A percentile compares a stretch with the other conserved stretches of the same genome.
These are phyloP conservation scores for Colletotrichum camelliae DNA, from an alignment of 2,329 filamentous ascomycete species.

Conservation along the genomic window DNA sequence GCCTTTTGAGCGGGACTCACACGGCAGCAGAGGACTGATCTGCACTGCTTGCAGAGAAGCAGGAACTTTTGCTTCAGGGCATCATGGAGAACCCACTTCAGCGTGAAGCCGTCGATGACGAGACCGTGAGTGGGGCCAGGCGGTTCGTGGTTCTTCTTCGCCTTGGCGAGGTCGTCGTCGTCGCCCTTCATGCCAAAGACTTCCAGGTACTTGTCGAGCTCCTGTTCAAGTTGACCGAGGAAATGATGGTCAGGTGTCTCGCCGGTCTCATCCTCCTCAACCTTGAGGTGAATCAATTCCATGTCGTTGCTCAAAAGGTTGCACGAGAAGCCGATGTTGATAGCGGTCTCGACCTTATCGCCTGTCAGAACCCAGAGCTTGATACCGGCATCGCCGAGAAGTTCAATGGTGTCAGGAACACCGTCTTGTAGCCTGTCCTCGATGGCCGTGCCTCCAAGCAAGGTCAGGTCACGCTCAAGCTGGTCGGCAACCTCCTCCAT, in stretches of 20 bases:
- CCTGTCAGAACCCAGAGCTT: conserved; percentile 98
- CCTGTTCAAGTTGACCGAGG: conserved; percentile 65
- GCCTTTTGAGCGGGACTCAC: conserved; percentile 97
- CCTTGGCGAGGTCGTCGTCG: conserved; percentile 81
- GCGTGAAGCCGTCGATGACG: conserved; percentile 92
- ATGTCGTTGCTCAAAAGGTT: conserved; percentile 97
- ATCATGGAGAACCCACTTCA: conserved; percentile 86
- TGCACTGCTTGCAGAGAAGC: conserved; percentile 95
- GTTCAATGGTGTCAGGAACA: conserved; percentile 91
- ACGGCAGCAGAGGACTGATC: conserved; percentile 94
- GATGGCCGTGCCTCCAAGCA: conserved; percentile 94
- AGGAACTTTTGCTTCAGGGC: conserved; percentile 89
- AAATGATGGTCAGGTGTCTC: conserved; percentile 52
- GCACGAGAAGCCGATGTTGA: conserved; percentile 99
- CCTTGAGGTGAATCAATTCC: conserved; percentile 91
- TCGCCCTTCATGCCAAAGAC: conserved; percentile 82
- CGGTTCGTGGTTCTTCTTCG: conserved; percentile 83
- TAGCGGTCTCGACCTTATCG: conserved; percentile 98
- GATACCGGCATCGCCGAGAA: conserved; percentile 92
- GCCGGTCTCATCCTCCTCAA: conserved; percentile 73
- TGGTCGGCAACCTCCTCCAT: conserved; percentile 86
- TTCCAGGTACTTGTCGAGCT: conserved; percentile 76
- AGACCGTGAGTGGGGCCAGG: conserved; percentile 89
- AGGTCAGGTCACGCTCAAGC: conserved; percentile 87
- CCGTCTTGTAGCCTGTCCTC: conserved; percentile 97